Evolutionary conservation across 768 basidiomycete genomes (phyloP), one percentile per base, ranked within the genome.

Genomic region (Russula sp.): DNA sequence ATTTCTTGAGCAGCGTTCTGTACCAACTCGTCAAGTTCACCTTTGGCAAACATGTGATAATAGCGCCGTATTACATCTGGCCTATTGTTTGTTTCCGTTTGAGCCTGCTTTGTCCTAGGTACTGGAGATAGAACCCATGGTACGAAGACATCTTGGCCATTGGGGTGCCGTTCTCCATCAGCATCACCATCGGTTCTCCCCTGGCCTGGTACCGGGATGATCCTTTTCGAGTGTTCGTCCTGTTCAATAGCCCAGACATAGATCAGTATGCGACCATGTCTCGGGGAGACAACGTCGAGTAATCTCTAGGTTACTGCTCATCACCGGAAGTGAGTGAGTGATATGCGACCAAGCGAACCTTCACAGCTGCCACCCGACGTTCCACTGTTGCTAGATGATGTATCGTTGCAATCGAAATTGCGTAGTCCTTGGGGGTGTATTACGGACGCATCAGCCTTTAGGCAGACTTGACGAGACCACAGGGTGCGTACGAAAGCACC

Each of bases 201-300:
- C 34, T 14, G 41, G 29, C 8, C 38, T 2, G 78, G 74, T 56
- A 66, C 64, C 6, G 77, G 74, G 38, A 96, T 84, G 61, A 72
- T 75, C 38, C 94, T 81, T 70, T 90, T 94, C 2, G 93, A 94
- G 7, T 85, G 74, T 34, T 83, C 81, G 60, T 96, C 92, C 75
- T 99, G 97, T 68, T 98, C 93, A 62, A 89, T 82, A 1, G 96
- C 94, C 97, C 97, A 99, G 38, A 98, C 97, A 67, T 97, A 97
- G 64, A 98, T 87, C 58, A 99, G 75, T 43, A 93, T 75, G 10
- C 92, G 85, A 9, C 93, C 92, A 65, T 90, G 85, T 2, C 66
- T 56, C 1, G 86, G 78, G 0, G 86, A 85, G 41, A 93, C 84
- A 29, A 78, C 77, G 66, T 83, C 77, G 22, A 93, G 70, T 18